Evolutionary conservation across 805 yeast genomes (phyloP), one percentile per base, ranked within the genome.

Genomic region (Monosporozyma yasuniensis): DNA sequence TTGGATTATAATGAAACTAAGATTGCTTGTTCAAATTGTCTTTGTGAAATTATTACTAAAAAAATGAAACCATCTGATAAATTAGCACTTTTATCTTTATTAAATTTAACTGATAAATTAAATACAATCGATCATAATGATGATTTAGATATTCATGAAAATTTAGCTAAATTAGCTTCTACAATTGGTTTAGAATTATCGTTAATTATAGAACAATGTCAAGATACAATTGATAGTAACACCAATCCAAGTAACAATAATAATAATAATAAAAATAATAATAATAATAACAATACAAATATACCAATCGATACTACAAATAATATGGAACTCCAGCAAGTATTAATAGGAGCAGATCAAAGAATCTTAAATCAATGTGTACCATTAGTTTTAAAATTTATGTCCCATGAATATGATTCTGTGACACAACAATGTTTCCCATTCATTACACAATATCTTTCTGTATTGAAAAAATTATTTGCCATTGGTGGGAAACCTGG

Each of bases 391-490:
- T 74, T 91, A 51, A 75, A 74, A 52, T 87, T 84, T 55, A 74
- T 93, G 62, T 76, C 79, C 28, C 84, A 88, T 64, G 95, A 84
- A 54, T 89, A 83, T 61, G 98, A 93, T 65, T 97, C 93, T 56
- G 83, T 91, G 12, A 80, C 95, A 1, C 73, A 77, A 37, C 95
- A 87, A 64, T 84, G 88, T 6, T 84, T 91, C 61, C 84, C 93
- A 8, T 85, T 88, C 59, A 71, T 93, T 44, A 79, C 86, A 37
- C 85, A 81, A 47, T 89, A 83, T 63, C 71, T 93, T 53, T 69
- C 86, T 10, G 75, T 83, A 42, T 69, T 89, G 56, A 87, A 80
- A 68, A 87, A 80, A 61, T 71, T 61, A 54, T 65, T 62, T 59
- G 69, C 70, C 18, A 19, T 64, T 21, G 70, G 70, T 39, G 69